These are phyloP conservation scores for Crepidotus variabilis DNA, from an alignment of 768 basidiomycete genomes.

Conservation along the genomic window DNA sequence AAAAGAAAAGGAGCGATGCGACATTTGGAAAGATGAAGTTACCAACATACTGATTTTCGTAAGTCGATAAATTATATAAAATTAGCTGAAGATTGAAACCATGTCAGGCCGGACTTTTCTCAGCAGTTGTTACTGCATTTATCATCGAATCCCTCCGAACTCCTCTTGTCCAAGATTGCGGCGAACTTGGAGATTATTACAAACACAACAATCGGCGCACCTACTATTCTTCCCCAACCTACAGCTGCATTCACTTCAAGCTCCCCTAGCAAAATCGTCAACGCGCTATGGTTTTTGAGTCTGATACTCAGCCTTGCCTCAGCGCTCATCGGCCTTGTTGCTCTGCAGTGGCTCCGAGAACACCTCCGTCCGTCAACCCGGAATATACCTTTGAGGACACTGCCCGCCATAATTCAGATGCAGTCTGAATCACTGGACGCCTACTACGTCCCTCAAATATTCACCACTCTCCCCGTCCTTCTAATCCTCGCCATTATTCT, in stretches of 20 bases:
- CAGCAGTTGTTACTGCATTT: slow-evolving; percentile 20
- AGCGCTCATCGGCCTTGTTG: slow-evolving; percentile 18
- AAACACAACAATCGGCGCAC: slow-evolving; percentile 1
- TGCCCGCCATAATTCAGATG: slow-evolving; percentile 17
- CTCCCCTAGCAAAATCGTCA: slow-evolving; percentile 15
- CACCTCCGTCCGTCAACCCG: slow-evolving; percentile 9
- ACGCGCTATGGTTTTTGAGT: slow-evolving; percentile 21
- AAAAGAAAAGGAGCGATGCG: slow-evolving; percentile 12
- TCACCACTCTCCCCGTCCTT: slow-evolving; percentile 20
- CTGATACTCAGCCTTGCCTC: slow-evolving; percentile 17
- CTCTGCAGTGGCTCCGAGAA: slow-evolving; percentile 21
- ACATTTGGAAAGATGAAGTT: slow-evolving; percentile 13
- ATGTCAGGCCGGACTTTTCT: slow-evolving; percentile 19
- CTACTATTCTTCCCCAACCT: neutral
- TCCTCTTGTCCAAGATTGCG: slow-evolving; percentile 4
- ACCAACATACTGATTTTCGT: slow-evolving; percentile 13
- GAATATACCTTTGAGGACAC: slow-evolving; percentile 5
- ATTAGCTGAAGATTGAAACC: neutral
- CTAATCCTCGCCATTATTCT: slow-evolving; percentile 20
- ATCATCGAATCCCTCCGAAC: slow-evolving; percentile 14
- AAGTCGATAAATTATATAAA: neutral
- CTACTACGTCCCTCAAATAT: slow-evolving; percentile 19
- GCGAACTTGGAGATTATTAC: slow-evolving; percentile 4
- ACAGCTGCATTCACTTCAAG: neutral
- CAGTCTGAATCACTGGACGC: slow-evolving; percentile 16